phyloP scores from a whole-genome alignment of 805 yeast species.

The Metschnikowia drakensbergensis region DNA sequence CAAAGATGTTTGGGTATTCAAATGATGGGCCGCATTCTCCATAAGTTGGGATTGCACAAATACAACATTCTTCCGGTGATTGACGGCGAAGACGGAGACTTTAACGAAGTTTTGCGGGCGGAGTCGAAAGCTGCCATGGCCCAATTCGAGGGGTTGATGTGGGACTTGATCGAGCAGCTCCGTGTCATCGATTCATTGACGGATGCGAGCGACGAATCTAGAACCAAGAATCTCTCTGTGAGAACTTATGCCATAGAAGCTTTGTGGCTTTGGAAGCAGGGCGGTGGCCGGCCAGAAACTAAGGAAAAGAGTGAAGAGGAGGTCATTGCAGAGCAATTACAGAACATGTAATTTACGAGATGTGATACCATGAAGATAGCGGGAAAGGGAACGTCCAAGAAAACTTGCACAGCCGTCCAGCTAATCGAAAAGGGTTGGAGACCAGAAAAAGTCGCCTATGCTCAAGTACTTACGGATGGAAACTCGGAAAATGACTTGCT shows the following conservation, averaged over 20 bases:
- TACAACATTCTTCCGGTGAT: constrained; percentile 48
- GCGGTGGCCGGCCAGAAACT: constrained; percentile 35
- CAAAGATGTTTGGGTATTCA: constrained; percentile 86
- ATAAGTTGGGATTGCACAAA: constrained; percentile 67
- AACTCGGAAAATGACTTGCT: background rate
- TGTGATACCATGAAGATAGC: constrained; percentile 10
- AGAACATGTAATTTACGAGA: constrained; percentile 10
- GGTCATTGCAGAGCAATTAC: constrained; percentile 21
- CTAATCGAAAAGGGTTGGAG: background rate
- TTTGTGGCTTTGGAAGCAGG: constrained; percentile 78
- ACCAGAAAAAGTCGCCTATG: background rate
- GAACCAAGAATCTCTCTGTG: constrained; percentile 65
- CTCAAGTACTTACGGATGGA: constrained; percentile 2
- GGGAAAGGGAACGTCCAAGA: background rate
- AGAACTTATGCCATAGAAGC: constrained; percentile 85
- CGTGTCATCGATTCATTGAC: constrained; percentile 62
- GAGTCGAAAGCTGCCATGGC: constrained; percentile 29
- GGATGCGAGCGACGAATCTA: constrained; percentile 63
- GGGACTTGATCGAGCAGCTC: constrained; percentile 67
- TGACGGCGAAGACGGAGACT: constrained; percentile 29
- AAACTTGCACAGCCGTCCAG: background rate
- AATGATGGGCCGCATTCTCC: constrained; percentile 81
- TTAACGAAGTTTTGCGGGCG: constrained; percentile 35
- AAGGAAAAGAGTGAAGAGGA: constrained; percentile 25
- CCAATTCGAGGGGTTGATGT: constrained; percentile 52